These are phyloP conservation scores for Gynandropsis gynandra DNA, from an alignment of 345 rosid species.

Conservation along the genomic window DNA sequence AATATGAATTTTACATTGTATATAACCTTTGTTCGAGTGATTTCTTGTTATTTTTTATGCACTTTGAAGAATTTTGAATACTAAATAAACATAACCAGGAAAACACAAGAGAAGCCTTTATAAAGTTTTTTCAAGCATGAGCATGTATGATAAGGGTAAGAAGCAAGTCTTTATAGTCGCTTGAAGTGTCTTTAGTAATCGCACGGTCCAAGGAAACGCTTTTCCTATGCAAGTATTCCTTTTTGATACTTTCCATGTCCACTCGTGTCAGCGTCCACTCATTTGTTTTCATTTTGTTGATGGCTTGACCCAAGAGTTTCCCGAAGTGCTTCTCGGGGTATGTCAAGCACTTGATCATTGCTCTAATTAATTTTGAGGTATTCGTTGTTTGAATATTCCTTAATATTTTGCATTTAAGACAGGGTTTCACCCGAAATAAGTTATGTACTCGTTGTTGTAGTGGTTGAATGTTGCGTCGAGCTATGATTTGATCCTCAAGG, in stretches of 20 bases:
- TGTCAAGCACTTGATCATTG: slow-evolving; percentile 51
- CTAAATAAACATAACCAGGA: slow-evolving; percentile 8
- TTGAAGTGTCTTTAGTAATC: slow-evolving; percentile 52
- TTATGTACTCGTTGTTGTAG: slow-evolving; percentile 46
- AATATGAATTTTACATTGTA: no score
- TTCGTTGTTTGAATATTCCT: slow-evolving; percentile 50
- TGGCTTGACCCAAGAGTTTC: slow-evolving; percentile 54
- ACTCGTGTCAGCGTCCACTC: slow-evolving; percentile 75
- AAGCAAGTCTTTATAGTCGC: slow-evolving; percentile 64
- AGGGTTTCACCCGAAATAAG: neutral
- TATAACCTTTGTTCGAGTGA: no score
- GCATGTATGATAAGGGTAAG: slow-evolving; percentile 48
- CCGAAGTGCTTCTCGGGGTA: slow-evolving; percentile 56
- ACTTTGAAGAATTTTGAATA: no score
- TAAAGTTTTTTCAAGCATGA: slow-evolving; percentile 29
- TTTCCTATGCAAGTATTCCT: slow-evolving; percentile 54
- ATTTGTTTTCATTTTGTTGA: slow-evolving; percentile 64
- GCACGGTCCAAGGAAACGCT: slow-evolving; percentile 52
- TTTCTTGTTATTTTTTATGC: no score
- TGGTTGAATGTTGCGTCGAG: slow-evolving; percentile 75
- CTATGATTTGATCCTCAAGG: slow-evolving; percentile 84
- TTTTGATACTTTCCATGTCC: slow-evolving; percentile 56
- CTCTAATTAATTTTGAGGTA: slow-evolving; percentile 47
- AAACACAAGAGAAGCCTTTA: neutral
- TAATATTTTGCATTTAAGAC: slow-evolving; percentile 50